Percentiles rank a stretch among this genome's conserved stretches.
Evolutionary conservation across 495 filamentous ascomycete genomes (phyloP).

Genomic region (Hypoxylon perforatum): DNA sequence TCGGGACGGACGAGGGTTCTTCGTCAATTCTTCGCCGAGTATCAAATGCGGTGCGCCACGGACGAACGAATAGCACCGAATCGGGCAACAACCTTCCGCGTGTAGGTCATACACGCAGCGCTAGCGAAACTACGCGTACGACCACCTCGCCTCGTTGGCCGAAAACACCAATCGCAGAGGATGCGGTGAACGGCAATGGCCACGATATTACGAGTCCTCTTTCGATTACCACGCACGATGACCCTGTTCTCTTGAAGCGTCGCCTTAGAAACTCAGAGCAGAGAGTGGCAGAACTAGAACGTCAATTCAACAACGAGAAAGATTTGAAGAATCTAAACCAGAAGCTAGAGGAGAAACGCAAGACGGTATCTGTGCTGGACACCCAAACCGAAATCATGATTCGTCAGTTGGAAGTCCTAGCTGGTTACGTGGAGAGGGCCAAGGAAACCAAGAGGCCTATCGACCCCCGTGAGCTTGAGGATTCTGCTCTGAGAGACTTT

Average conservation of each 20-base stretch:
- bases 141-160: constrained; percentile 72
- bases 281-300: constrained; percentile 83
- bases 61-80: constrained; percentile 81
- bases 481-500: constrained; percentile 86
- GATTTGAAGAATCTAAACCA: constrained; percentile 87
- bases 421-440: constrained; percentile 68
- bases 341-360: constrained; percentile 90
- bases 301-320: constrained; percentile 72
- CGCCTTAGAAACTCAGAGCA: constrained; percentile 85
- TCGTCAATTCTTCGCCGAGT: constrained; percentile 85
- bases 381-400: constrained; percentile 95
- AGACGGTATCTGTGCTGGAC: constrained; percentile 95
- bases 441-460: constrained; percentile 79
- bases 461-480: constrained; percentile 80
- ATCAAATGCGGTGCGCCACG: constrained; percentile 92
- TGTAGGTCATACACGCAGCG: constrained; percentile 61
- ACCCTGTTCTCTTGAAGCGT: constrained; percentile 75
- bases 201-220: constrained; percentile 81
- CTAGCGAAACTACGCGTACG: constrained; percentile 67
- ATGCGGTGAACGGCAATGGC: constrained; percentile 58
- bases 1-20: constrained; percentile 74
- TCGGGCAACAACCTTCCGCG: constrained; percentile 58
- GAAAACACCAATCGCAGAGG: constrained; percentile 77
- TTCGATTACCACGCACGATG: constrained; percentile 72
- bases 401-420: constrained; percentile 87